phyloP scores from a whole-genome alignment of 2,329 filamentous ascomycete species.

The Bertia moriformis region DNA sequence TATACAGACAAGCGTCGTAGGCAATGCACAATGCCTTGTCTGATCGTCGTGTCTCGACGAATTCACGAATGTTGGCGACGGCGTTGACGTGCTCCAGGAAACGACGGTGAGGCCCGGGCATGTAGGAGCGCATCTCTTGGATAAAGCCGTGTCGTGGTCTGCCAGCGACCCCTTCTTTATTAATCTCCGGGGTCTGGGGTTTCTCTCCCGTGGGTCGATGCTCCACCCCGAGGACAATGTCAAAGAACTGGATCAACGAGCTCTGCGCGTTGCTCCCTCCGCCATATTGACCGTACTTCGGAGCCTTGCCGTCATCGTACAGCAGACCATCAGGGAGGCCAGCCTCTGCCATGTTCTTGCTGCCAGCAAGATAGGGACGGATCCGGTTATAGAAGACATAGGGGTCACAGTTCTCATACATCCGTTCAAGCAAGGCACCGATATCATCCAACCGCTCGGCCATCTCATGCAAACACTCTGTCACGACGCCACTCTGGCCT shows the following conservation, averaged over 20 bases:
- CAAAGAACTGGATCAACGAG: constrained; percentile 94
- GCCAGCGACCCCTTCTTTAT: constrained; percentile 16
- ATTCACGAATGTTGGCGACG: constrained; percentile 77
- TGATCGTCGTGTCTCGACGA: constrained; percentile 45
- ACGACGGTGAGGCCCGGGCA: constrained; percentile 82
- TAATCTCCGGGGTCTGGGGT: constrained; percentile 24
- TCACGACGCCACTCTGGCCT: constrained; percentile 57
- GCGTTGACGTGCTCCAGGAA: constrained; percentile 70
- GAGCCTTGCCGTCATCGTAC: constrained; percentile 65
- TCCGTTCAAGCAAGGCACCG: constrained; percentile 61
- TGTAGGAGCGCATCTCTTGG: constrained; percentile 90
- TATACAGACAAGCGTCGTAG: constrained; percentile 76
- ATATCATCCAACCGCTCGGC: constrained; percentile 82
- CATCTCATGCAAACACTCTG: constrained; percentile 62
- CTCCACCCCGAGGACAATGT: constrained; percentile 76
- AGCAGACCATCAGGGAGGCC: constrained; percentile 71
- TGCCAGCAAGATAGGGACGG: constrained; percentile 86
- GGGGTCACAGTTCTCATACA: constrained; percentile 93
- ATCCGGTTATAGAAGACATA: constrained; percentile 92
- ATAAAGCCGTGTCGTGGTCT: constrained; percentile 73
- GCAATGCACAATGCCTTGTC: constrained; percentile 60
- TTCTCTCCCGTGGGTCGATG: constrained; percentile 78
- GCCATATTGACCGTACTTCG: constrained; percentile 68
- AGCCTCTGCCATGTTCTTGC: constrained; percentile 94
- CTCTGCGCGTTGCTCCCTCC: constrained; percentile 95